Base-by-base conservation (phyloP, 306 rosid species). In the Dalbergia oliveri region DNA sequence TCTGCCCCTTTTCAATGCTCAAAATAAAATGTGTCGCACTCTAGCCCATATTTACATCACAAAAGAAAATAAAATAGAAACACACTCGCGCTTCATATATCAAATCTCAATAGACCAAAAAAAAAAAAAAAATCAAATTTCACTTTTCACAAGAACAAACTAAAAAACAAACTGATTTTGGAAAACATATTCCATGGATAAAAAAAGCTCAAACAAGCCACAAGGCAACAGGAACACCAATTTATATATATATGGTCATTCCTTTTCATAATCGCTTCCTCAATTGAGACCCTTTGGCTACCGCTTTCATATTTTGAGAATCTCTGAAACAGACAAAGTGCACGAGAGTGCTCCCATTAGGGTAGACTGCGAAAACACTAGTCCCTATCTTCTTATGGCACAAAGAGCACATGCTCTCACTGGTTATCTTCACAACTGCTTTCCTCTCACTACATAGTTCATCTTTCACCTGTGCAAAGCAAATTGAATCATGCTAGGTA, bases 321-420 rank as follows among this genome's bases (percentile, higher is more conserved):
- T 91, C 98, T 79, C 91, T 90, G 68, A 96, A 93, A 88, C 99
- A 96, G 66, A 91, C 97, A 4, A 96, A 96, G 84, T 93, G 98
- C 71, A 96, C 97, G 0, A 96, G 88, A 67, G 98, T 96, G 83
- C 87, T 96, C 77, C 97, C 98, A 9, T 90, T 96, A 11, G 99
- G 98, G 84, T 90, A 91, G 67, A 96, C 97, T 0, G 97, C 99
- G 68, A 96, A 96, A 49, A 93, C 98, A 66, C 99, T 96, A 0
- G 94, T 89, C 72, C 99, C 99, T 71, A 96, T 83, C 85, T 96
- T 96, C 93, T 96, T 96, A 78, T 85, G 88, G 90, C 99, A 93
- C 81, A 96, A 93, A 73, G 99, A 93, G 83, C 98, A 93, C 92
- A 82, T 81, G 89, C 97, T 93, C 56, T 96, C 98, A 33, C 98